Percentiles rank a stretch among this genome's conserved stretches.
These are phyloP conservation scores for Arthroderma sp. DNA, from an alignment of 2,329 filamentous ascomycete species.

Conservation along the genomic window DNA sequence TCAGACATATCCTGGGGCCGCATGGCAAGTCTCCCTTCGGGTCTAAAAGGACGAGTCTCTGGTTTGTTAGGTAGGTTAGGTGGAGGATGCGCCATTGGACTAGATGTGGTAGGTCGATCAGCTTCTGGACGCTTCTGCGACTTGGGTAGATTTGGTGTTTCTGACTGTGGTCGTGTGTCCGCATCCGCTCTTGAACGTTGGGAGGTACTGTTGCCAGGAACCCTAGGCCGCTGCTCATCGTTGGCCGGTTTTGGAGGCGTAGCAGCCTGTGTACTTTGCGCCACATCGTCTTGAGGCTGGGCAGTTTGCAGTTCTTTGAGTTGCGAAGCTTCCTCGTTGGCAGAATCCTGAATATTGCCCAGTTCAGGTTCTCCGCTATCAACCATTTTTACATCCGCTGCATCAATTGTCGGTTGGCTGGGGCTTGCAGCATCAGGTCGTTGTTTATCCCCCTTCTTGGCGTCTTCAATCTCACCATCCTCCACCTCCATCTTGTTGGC, in stretches of 20 bases:
- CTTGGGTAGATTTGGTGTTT: constrained; percentile 18
- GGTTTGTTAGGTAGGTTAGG: constrained; percentile 24
- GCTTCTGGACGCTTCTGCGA: constrained; percentile 28
- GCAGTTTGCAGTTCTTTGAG: too few relatives aligned
- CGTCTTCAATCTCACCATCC: constrained; percentile 35
- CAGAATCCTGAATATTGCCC: too few relatives aligned
- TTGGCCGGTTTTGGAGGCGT: neutral
- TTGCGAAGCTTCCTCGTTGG: too few relatives aligned
- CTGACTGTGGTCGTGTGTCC: constrained; percentile 12
- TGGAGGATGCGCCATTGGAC: constrained; percentile 19
- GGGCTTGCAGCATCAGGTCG: neutral
- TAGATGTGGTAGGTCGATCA: constrained; percentile 19
- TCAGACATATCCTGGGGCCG: constrained; percentile 27
- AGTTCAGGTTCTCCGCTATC: too few relatives aligned
- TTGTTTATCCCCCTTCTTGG: constrained; percentile 25
- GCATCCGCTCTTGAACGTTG: neutral
- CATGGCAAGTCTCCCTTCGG: constrained; percentile 25
- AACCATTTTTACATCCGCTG: too few relatives aligned
- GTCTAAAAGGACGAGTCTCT: constrained; percentile 24
- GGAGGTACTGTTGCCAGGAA: constrained; percentile 1
- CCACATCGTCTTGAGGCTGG: too few relatives aligned
- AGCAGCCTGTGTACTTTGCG: too few relatives aligned
- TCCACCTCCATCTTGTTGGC: constrained; percentile 26
- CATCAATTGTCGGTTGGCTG: neutral
- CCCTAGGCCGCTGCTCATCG: constrained; percentile 1